A percentile compares a stretch with the other conserved stretches of the same genome.
Conservation (phyloP, 163 green algal genomes). For the Chloromonas sp. region DNA sequence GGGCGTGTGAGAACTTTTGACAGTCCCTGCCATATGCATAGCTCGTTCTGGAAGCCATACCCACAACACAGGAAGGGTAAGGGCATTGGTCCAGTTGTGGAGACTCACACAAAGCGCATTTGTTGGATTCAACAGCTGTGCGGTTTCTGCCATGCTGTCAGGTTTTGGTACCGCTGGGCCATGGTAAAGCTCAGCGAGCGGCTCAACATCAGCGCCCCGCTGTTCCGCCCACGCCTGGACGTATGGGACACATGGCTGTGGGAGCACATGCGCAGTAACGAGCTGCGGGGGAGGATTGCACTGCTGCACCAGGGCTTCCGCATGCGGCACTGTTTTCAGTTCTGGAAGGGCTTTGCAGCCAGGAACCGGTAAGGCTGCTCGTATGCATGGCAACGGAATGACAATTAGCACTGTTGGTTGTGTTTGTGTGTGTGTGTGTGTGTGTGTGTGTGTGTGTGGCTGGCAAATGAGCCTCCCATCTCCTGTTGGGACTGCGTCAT, state of each 20-base stretch:
- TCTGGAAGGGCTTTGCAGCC: slow-evolving; percentile 27
- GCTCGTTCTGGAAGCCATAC: too few species aligned
- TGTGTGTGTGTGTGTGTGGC: not conserved
- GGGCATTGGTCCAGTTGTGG: too few species aligned
- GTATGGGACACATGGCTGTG: slow-evolving; percentile 46
- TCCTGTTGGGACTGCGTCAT: not conserved
- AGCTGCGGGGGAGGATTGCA: slow-evolving; percentile 30
- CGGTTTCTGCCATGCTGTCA: not conserved
- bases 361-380: slow-evolving; percentile 22
- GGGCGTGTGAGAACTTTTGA: not conserved
- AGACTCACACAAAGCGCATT: too few species aligned
- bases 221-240: slow-evolving; percentile 26
- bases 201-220: slow-evolving; percentile 27
- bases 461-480: not conserved
- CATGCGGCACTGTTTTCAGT: slow-evolving; percentile 32
- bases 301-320: slow-evolving; percentile 32
- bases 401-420: not conserved
- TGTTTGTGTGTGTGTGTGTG: not conserved
- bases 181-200: slow-evolving; percentile 28
- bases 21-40: not conserved
- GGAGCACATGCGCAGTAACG: slow-evolving; percentile 28
- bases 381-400: not conserved
- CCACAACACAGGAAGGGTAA: too few species aligned
- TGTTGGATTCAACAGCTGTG: too few species aligned
- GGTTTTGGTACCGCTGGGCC: slow-evolving; percentile 45